Evolutionary conservation across 2,329 filamentous ascomycete species (phyloP), one percentile per base, ranked within the genome.

Genomic region (Rhynchosporium agropyri): DNA sequence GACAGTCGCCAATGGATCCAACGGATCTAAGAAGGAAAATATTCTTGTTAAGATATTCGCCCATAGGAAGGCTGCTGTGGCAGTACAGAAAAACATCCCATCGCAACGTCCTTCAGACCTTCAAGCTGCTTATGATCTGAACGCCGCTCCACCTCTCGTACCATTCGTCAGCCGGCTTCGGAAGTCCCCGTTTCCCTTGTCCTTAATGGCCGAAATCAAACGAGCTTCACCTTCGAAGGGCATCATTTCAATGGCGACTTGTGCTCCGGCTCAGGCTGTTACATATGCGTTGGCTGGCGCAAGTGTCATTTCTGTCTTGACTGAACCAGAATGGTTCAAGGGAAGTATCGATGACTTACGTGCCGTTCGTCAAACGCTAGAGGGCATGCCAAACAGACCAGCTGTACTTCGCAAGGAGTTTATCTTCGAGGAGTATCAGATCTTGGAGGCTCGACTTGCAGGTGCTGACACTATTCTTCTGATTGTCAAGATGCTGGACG

Each of bases 301-400:
- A 54, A 98, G 94, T 74, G 92, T 96, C 45, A 99, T 99, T 69
- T 98, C 95, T 1, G 95, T 99, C n/a, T 84, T 99, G 53, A 99
- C 95, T 0, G 95, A 99, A 77, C 95, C 96, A 0, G 90, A 98
- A 74, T 99, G 95, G 95, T 99, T 99, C 82, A 98, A 97, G 79
- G 95, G 95, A 54, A 96, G 90, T 76, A 93, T 99, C 65, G 94
- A 99, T 63, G 95, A 99, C 74, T 79, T 99, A 60, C 86, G 90
- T 64, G 87, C 89, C 40, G 95, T 98, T 36, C 87, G 95, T 50
- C 90, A 94, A 76, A 92, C 91, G 55, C 80, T 99, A n/a, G 86
- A 92, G 70, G 89, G 90, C 12, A 92, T 99, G 88, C 89, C 91
- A 1, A 96, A 97, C 74, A 85, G 95, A 58, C 96, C 95, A 2